Evolutionary conservation across 1,284 basidiomycete genomes (phyloP).

Genomic region (Grifola frondosa): DNA sequence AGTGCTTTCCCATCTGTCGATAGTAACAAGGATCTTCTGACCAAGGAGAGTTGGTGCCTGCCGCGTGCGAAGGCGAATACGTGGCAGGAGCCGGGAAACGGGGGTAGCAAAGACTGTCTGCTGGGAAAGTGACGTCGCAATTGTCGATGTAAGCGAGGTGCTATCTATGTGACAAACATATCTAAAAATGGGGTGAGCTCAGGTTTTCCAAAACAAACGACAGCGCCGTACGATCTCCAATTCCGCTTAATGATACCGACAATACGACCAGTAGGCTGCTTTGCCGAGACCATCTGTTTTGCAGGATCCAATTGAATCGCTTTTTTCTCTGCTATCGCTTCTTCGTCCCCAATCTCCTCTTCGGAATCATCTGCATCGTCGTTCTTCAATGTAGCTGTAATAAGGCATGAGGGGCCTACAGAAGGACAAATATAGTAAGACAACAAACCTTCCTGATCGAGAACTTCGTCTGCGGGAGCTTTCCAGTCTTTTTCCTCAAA

Average conservation of each 20-base stretch:
- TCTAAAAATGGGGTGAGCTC: slow-evolving; percentile 35
- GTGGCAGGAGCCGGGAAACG: slow-evolving; percentile 87
- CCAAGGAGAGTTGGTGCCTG: slow-evolving; percentile 88
- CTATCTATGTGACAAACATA: slow-evolving; percentile 97
- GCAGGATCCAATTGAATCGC: slow-evolving; percentile 41
- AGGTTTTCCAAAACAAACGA: neutral
- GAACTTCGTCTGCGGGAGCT: slow-evolving; percentile 87
- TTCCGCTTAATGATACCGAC: slow-evolving; percentile 94
- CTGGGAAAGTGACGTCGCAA: slow-evolving; percentile 78
- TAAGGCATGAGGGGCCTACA: slow-evolving; percentile 6
- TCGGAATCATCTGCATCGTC: slow-evolving; percentile 87
- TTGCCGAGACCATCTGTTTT: slow-evolving; percentile 47
- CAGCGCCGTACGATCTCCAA: slow-evolving; percentile 80
- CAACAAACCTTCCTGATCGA: slow-evolving; percentile 82
- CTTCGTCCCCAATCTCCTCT: slow-evolving; percentile 51
- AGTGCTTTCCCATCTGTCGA: slow-evolving; percentile 87
- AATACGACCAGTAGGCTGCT: slow-evolving; percentile 88
- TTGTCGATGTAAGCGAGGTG: slow-evolving; percentile 80
- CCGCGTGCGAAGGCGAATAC: slow-evolving; percentile 91
- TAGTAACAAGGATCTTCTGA: slow-evolving; percentile 95
- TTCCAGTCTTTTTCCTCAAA: slow-evolving; percentile 92
- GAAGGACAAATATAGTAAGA: slow-evolving; percentile 1
- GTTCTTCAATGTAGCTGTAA: slow-evolving; percentile 76
- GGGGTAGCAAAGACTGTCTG: slow-evolving; percentile 97
- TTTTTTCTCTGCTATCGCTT: slow-evolving; percentile 49